Base-by-base conservation (phyloP, 306 rosid genomes). In the Glycine latifolia region DNA sequence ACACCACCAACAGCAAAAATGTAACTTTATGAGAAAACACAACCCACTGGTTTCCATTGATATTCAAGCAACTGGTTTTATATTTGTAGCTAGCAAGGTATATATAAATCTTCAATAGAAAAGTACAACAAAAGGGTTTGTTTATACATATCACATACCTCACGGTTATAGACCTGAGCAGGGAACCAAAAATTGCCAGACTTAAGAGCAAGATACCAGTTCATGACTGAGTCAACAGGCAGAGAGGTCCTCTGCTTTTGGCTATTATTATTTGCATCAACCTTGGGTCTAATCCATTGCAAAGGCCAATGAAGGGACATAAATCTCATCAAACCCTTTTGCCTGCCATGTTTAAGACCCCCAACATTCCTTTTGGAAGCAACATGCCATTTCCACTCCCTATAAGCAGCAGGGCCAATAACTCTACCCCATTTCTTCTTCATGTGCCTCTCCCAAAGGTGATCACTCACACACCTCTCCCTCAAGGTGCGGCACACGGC, bases 131-230 rank as follows among this genome's bases (percentile, higher is more conserved):
- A 26, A 67, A 59, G 70, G 54, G 66, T 37, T 37, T 4, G 5
- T 3, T 56, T 53, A 15, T 31, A 41, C 39, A 8, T 68, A 66
- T 13, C 13, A 44, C 14, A 69, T 85, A 92, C 94, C 97, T 91
- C 96, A n/a, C 96, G 92, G 87, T 93, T 93, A 75, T 91, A 93
- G 81, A 93, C 94, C 80, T 93, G 97, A 75, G 92, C 97, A 33
- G 97, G 97, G 80, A 93, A 93, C 85, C 88, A 85, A 73, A 91
- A 91, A 8, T 53, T 85, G 78, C 97, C 96, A 61, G 87, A 90
- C 80, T 87, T 91, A 73, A 93, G 90, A 80, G 97, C 92, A 70
- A 91, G 90, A 83, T 87, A 93, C 90, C 92, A 87, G 63, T 87
- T 70, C 92, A 93, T 93, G 88, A 90, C 67, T 6, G 91, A 93